These are phyloP conservation scores for Themeda triandra DNA, from an alignment of 176 grass and related monocot genomes.

Conservation along the genomic window DNA sequence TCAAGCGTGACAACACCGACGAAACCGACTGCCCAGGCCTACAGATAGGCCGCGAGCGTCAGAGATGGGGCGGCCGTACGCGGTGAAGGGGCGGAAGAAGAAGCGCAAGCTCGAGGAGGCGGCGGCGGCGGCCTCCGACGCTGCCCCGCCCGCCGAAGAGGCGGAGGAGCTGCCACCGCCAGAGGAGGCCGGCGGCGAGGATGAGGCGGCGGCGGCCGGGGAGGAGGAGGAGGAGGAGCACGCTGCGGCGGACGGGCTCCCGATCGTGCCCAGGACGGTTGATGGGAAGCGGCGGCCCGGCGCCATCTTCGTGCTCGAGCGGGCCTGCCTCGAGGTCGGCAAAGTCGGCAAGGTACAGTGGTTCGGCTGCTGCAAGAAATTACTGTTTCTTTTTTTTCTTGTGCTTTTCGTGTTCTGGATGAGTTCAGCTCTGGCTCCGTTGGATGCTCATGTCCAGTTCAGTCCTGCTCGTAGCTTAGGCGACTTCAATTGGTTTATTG, in stretches of 20 bases:
- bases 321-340: constrained; percentile 85
- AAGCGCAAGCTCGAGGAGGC: constrained; percentile 58
- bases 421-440: not conserved
- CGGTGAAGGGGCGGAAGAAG: constrained; percentile 65
- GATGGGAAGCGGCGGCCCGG: constrained; percentile 52
- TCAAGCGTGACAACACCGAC: not conserved
- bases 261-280: constrained; percentile 35
- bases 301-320: constrained; percentile 81
- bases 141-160: constrained; percentile 9
- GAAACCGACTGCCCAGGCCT: not conserved
- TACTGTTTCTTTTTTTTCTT: constrained; percentile 3
- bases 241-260: constrained; percentile 36
- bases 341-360: constrained; percentile 92
- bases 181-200: not conserved
- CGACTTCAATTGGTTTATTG: not conserved
- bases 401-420: not conserved
- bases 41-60: not conserved
- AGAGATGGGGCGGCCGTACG: constrained; percentile 66
- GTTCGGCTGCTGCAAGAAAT: not conserved
- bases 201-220: not conserved
- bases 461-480: not conserved
- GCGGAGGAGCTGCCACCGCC: constrained; percentile 9
- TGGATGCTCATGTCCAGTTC: not conserved
- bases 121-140: constrained; percentile 14
- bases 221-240: not conserved